Base-by-base conservation (phyloP, 2,329 filamentous ascomycete species). In the Penicillium sp. region DNA sequence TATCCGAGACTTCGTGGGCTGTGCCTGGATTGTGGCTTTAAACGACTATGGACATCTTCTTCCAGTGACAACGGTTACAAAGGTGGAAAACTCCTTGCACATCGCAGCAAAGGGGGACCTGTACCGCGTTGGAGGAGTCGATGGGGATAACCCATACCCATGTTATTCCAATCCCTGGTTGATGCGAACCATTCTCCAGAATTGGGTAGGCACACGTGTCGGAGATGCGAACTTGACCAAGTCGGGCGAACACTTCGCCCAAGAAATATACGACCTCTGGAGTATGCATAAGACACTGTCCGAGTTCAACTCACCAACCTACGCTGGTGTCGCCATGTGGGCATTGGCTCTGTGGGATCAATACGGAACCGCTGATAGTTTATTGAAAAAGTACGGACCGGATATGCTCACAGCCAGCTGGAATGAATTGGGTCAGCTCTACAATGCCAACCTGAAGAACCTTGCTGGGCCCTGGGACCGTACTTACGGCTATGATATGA, bases 381-480 rank as follows among this genome's bases (percentile, higher is more conserved):
- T 84, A 27, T 83, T 87, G 79, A 71, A 76, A 10, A 67, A 78
- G 48, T 76, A 82, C 49, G 83, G 78, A 0, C 72, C 76, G 0
- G 70, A 73, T 4, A 84, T 86, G 77, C 75, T 86, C 16, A 57
- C 68, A 4, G 66, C 78, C 13, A 84, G 80, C 0, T 87, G 83
- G 84, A 71, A 77, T 4, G 74, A 77, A 3, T 73, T 83, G 1
- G 75, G 76, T 0, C 60, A 79, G 43, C 75, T 87, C 1, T 87
- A 83, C 75, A 82, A 86, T 49, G 79, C 84, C 1, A 76, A 79
- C 2, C 68, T 87, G 70, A 81, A 78, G 59, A 87, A 87, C 56
- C 77, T 86, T 45, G 84, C 84, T 2, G 85, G 85, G 0, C 85
- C 85, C 0, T 87, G 85, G 85, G 85, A 87, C 66, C 79, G 85